phyloP scores from a whole-genome alignment of 805 yeast genomes.

The Metschnikowia aberdeeniae region DNA sequence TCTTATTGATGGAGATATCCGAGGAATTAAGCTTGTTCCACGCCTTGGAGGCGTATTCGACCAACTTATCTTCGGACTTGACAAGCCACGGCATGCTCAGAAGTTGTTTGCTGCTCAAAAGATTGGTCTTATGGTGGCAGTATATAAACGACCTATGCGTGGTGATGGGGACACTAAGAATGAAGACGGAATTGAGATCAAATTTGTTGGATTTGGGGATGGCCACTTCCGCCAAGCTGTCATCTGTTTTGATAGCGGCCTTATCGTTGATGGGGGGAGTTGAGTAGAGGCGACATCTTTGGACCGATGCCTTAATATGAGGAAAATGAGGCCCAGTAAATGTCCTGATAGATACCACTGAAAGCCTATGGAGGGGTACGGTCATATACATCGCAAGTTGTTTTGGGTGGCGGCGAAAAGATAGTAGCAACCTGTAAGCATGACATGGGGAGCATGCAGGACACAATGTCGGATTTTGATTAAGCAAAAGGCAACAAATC shows the following conservation, averaged over 20 bases:
- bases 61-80: constrained; percentile 43
- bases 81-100: constrained; percentile 31
- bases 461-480: background rate
- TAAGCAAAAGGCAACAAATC: background rate
- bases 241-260: background rate
- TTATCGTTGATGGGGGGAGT: background rate
- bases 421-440: background rate
- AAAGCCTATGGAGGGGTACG: background rate
- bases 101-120: constrained; percentile 24
- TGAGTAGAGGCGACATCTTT: background rate
- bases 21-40: constrained; percentile 66
- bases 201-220: background rate
- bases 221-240: background rate
- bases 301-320: background rate
- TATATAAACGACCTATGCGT: constrained; percentile 56
- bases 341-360: background rate
- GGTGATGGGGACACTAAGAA: constrained; percentile 72
- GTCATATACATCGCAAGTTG: background rate
- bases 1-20: constrained; percentile 50
- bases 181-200: constrained; percentile 46
- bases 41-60: constrained; percentile 46
- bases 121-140: constrained; percentile 52
- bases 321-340: background rate
- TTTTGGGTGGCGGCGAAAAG: background rate
- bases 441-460: background rate